phyloP scores from a whole-genome alignment of 306 rosid species.

The Sicyos edulis region DNA sequence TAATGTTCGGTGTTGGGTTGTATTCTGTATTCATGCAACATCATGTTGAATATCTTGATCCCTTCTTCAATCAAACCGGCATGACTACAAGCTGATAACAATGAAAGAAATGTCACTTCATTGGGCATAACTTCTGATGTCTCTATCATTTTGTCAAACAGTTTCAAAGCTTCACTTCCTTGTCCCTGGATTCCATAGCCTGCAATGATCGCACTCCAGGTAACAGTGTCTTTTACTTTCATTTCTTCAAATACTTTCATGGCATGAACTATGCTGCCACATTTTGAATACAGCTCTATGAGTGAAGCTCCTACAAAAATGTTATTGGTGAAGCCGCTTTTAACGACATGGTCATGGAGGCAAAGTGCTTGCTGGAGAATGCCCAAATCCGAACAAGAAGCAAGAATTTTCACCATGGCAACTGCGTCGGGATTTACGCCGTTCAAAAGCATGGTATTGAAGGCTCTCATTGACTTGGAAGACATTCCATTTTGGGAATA shows the following conservation, averaged over 20 bases:
- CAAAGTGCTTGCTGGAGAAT: slow-evolving; percentile 61
- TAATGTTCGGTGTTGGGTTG: slow-evolving; percentile 55
- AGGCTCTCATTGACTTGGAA: slow-evolving; percentile 46
- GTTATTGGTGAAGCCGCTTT: slow-evolving; percentile 36
- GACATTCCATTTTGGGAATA: slow-evolving; percentile 61
- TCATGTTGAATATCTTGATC: slow-evolving; percentile 43
- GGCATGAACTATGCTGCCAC: slow-evolving; percentile 52
- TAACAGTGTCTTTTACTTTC: slow-evolving; percentile 53
- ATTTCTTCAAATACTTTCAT: slow-evolving; percentile 47
- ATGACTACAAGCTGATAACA: slow-evolving; percentile 78
- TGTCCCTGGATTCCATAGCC: slow-evolving; percentile 72
- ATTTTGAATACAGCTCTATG: slow-evolving; percentile 66
- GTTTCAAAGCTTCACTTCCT: slow-evolving; percentile 47
- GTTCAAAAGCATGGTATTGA: slow-evolving; percentile 42
- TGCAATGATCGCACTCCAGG: slow-evolving; percentile 78
- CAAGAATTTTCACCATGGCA: slow-evolving; percentile 63
- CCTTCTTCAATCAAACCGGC: slow-evolving; percentile 74
- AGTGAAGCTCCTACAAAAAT: slow-evolving; percentile 59
- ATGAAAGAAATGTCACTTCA: slow-evolving; percentile 50
- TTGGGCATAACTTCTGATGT: slow-evolving; percentile 47
- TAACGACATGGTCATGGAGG: slow-evolving; percentile 47
- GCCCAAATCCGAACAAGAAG: slow-evolving; percentile 55
- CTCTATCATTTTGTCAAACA: slow-evolving; percentile 45
- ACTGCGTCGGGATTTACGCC: slow-evolving; percentile 59
- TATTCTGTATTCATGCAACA: slow-evolving; percentile 45